Percentiles rank a stretch among this genome's conserved stretches.
phyloP scores from a whole-genome alignment of 1,284 basidiomycete genomes.

The Cutaneotrichosporon sp. region DNA sequence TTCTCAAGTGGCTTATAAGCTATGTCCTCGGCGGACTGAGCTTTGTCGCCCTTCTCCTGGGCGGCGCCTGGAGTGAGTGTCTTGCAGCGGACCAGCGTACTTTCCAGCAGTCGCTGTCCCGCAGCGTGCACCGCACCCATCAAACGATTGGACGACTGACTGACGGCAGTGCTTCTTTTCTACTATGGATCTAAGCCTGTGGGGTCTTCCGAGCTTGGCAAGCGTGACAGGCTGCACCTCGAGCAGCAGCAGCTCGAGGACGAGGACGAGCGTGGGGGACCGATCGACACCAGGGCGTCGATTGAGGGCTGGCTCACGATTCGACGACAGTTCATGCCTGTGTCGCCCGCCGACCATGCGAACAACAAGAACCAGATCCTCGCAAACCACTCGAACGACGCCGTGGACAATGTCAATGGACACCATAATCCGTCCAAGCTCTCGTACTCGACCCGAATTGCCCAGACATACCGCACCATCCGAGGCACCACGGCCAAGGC shows the following conservation, averaged over 20 bases:
- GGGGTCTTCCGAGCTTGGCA: constrained; percentile 54
- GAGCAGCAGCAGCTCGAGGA: constrained; percentile 14
- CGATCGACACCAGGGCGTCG: constrained; percentile 10
- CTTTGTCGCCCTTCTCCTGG: constrained; percentile 68
- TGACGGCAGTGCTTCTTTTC: constrained; percentile 21
- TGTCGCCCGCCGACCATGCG: neutral
- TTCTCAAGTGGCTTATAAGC: constrained; percentile 42
- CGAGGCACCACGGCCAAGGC: constrained; percentile 52
- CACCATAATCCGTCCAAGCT: constrained; percentile 55
- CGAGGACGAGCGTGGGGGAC: constrained; percentile 13
- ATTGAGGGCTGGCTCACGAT: constrained; percentile 72
- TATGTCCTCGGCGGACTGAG: constrained; percentile 84
- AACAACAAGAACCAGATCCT: neutral
- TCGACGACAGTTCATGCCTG: constrained; percentile 68
- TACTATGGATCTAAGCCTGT: constrained; percentile 73
- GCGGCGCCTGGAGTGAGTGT: constrained; percentile 51
- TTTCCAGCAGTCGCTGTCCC: no score
- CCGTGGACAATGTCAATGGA: constrained; percentile 10
- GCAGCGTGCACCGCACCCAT: neutral
- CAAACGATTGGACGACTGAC: neutral
- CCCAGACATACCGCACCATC: constrained; percentile 9
- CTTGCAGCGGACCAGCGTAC: no score
- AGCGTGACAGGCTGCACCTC: constrained; percentile 44
- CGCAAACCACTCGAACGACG: constrained; percentile 5
- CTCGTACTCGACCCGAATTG: constrained; percentile 46